These are phyloP conservation scores for Boletus barrowsii DNA, from an alignment of 768 basidiomycete species.

Conservation along the genomic window DNA sequence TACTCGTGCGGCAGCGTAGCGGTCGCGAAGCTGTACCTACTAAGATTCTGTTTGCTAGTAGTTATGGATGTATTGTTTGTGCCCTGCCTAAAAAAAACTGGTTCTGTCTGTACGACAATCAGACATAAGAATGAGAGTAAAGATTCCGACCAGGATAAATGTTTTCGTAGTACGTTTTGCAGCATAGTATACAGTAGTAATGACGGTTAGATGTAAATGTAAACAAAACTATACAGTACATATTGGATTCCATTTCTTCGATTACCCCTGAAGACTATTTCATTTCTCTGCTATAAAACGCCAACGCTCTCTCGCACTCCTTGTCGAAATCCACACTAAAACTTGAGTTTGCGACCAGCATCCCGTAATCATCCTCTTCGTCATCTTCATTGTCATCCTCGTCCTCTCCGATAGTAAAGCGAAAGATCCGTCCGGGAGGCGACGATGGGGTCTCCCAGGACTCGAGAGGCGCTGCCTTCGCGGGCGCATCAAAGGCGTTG, in stretches of 20 bases:
- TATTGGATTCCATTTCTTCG: neutral
- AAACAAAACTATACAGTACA: slow-evolving; percentile 20
- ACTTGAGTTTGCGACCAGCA: slow-evolving; percentile 10
- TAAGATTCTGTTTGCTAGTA: neutral
- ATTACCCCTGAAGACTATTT: neutral
- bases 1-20: slow-evolving; percentile 5
- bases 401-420: slow-evolving; percentile 22
- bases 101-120: too few relatives aligned
- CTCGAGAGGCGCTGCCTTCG: neutral
- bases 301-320: slow-evolving; percentile 25
- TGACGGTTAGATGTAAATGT: slow-evolving; percentile 16
- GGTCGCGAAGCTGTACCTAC: neutral
- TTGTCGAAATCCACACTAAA: slow-evolving; percentile 22
- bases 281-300: slow-evolving; percentile 22
- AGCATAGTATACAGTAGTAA: slow-evolving; percentile 11
- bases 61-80: neutral
- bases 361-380: slow-evolving; percentile 30
- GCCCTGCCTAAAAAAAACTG: too few relatives aligned
- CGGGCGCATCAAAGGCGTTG: neutral
- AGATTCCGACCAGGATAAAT: neutral
- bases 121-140: too few relatives aligned
- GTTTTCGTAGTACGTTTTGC: neutral
- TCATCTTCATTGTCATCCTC: slow-evolving; percentile 21
- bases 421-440: slow-evolving; percentile 13
- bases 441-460: neutral